phyloP scores from a whole-genome alignment of 495 filamentous ascomycete genomes.

The Sporormia fimetaria region DNA sequence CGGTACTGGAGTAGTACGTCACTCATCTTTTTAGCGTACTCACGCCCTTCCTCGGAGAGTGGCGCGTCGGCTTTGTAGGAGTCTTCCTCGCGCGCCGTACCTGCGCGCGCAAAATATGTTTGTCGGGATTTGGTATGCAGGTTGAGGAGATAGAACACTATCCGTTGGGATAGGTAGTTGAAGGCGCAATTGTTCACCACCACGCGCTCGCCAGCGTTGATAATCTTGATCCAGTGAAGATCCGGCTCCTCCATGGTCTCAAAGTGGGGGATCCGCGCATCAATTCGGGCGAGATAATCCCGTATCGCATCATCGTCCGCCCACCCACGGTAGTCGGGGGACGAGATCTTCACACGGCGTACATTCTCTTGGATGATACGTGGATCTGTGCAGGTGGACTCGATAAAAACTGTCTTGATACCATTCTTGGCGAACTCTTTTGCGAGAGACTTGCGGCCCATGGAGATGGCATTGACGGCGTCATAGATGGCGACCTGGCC shows the following conservation, averaged over 20 bases:
- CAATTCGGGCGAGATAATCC: conserved; percentile 80
- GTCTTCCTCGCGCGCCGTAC: conserved; percentile 63
- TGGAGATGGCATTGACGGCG: conserved; percentile 85
- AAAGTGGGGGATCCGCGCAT: conserved; percentile 84
- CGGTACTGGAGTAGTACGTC: conserved; percentile 72
- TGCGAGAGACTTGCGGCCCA: conserved; percentile 73
- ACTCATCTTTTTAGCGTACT: conserved; percentile 82
- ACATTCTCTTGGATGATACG: conserved; percentile 96
- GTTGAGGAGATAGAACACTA: conserved; percentile 96
- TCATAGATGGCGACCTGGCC: conserved; percentile 98
- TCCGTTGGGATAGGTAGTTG: conserved; percentile 87
- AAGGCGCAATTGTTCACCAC: conserved; percentile 93
- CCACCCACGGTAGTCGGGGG: conserved; percentile 96
- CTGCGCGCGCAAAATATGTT: conserved; percentile 83
- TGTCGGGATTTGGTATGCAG: conserved; percentile 88
- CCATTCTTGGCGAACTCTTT: conserved; percentile 96
- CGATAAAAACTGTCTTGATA: conserved; percentile 90
- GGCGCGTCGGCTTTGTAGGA: conserved; percentile 84
- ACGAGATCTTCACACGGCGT: conserved; percentile 91
- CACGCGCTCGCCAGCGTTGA: conserved; percentile 87
- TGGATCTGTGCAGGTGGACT: conserved; percentile 87
- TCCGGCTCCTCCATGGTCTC: conserved; percentile 93
- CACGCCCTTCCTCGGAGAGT: conserved; percentile 65
- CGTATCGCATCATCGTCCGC: conserved; percentile 79
- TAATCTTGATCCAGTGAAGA: conserved; percentile 98